Evolutionary conservation across 1,139 yeast species (phyloP), one percentile per base, ranked within the genome.

Genomic region (Kodamaea plutei): DNA sequence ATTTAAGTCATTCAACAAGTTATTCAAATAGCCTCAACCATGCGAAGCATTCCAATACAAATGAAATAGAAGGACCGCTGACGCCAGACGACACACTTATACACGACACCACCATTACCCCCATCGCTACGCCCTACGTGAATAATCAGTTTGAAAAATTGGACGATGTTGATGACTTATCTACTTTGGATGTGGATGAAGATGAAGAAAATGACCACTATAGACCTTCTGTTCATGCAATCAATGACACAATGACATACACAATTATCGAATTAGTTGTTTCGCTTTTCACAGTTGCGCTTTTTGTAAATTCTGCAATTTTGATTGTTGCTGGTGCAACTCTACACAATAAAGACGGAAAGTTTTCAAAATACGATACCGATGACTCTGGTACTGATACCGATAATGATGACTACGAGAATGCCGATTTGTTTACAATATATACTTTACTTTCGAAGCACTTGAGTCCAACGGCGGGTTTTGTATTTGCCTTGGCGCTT

Each of bases 391-490:
- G 56, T 34, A 33, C 44, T 23, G 65, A 59, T 28, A 40, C 41
- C n/a, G 85, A 75, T 33, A 64, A 62, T 22, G 68, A 64, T 29
- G 79, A 74, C 40, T 57, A 51, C 36, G 54, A 50, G 13, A 64
- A 60, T 38, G 97, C 97, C 1, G 98, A 91, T 55, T 68, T 91
- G 40, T 78, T 84, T 54, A 79, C 95, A 9, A 85, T 91, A 40
- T 85, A 89, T 54, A 74, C 81, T 37, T 68, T 89, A 56, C 71
- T 91, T 15, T 67, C 79, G 4, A 61, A 69, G 26, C 85, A 83
- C 47, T 70, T 91, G 27, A 84, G 95, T 1, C 81, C 84, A n/a
- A 81, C 88, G 2, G 97, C 97, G 0, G 98, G 97, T 4, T 68
- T 87, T 19, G 79, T 91, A 1, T 91, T 91, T 64, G 96, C 96